Conservation (phyloP, 1,139 yeast genomes). For the Arxiozyma telluris region DNA sequence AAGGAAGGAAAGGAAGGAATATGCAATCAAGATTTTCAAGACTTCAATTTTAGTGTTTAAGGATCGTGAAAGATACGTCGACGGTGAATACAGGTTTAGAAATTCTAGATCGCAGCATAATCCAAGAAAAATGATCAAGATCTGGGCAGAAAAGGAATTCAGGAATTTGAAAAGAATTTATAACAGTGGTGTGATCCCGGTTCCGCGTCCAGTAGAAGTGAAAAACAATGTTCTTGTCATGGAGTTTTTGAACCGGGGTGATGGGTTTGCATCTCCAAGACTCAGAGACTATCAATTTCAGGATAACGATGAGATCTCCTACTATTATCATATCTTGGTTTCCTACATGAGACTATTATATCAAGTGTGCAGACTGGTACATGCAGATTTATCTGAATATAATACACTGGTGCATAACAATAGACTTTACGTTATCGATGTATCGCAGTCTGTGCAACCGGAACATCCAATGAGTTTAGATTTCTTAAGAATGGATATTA, state of each 20-base stretch:
- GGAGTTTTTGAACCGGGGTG: conserved; percentile 78
- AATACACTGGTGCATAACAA: conserved; percentile 81
- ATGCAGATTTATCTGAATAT: conserved; percentile 95
- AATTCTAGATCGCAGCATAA: conserved; percentile 78
- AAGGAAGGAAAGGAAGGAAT: conserved; percentile 41
- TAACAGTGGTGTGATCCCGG: conserved; percentile 64
- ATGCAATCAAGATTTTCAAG: conserved; percentile 89
- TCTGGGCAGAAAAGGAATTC: conserved; percentile 98
- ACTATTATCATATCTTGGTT: conserved; percentile 68
- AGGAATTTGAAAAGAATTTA: conserved; percentile 79
- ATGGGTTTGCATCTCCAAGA: conserved; percentile 65
- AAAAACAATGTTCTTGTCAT: conserved; percentile 87
- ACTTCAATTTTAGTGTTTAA: conserved; percentile 93
- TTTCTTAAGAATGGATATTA: conserved; percentile 93
- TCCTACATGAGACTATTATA: conserved; percentile 81
- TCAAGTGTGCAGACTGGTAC: conserved; percentile 82
- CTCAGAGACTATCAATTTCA: conserved; percentile 69
- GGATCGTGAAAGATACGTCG: conserved; percentile 91
- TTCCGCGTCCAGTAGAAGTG: conserved; percentile 85
- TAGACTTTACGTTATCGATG: conserved; percentile 82
- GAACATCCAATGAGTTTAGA: conserved; percentile 97
- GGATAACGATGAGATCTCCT: conserved; percentile 54
- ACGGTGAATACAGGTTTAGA: conserved; percentile 90
- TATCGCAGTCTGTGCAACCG: conserved; percentile 95
- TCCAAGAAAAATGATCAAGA: conserved; percentile 93